Percentiles rank a stretch among this genome's conserved stretches.
These are phyloP conservation scores for Apiospora sp. DNA, from an alignment of 2,329 filamentous ascomycete genomes.

Conservation along the genomic window DNA sequence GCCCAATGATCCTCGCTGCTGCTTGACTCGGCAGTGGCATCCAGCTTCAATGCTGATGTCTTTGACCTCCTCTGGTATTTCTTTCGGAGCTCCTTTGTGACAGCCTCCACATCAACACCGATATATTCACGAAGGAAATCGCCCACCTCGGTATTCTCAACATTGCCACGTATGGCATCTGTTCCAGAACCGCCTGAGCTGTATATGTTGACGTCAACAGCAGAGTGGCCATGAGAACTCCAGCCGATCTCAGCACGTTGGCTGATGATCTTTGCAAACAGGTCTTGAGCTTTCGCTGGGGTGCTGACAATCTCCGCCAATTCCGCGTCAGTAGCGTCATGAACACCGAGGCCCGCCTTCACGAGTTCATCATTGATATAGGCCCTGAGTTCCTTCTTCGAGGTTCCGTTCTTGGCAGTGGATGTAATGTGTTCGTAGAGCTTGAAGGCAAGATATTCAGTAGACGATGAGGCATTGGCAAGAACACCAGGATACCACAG, in stretches of 20 bases:
- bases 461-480: conserved; percentile 77
- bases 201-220: conserved; percentile 97
- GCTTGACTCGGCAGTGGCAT: conserved; percentile 1
- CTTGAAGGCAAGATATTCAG: conserved; percentile 72
- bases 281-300: conserved; percentile 60
- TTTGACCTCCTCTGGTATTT: conserved; percentile 49
- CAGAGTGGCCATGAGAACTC: conserved; percentile 92
- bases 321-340: conserved; percentile 76
- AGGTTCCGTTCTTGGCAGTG: conserved; percentile 35
- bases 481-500: conserved; percentile 86
- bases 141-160: conserved; percentile 94
- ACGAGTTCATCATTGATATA: conserved; percentile 76
- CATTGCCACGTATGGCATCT: conserved; percentile 77
- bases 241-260: conserved; percentile 89
- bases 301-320: conserved; percentile 69
- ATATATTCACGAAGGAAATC: conserved; percentile 82
- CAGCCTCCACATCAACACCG: conserved; percentile 76
- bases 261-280: conserved; percentile 87
- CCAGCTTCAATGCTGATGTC: conserved; percentile 16
- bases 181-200: conserved; percentile 73
- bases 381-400: conserved; percentile 54
- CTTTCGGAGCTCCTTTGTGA: conserved; percentile 78
- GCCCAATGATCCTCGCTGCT: conserved; percentile 37
- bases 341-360: conserved; percentile 75
- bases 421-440: conserved; percentile 66